These are phyloP conservation scores for Huntiella savannae DNA, from an alignment of 2,329 filamentous ascomycete genomes.

Conservation along the genomic window DNA sequence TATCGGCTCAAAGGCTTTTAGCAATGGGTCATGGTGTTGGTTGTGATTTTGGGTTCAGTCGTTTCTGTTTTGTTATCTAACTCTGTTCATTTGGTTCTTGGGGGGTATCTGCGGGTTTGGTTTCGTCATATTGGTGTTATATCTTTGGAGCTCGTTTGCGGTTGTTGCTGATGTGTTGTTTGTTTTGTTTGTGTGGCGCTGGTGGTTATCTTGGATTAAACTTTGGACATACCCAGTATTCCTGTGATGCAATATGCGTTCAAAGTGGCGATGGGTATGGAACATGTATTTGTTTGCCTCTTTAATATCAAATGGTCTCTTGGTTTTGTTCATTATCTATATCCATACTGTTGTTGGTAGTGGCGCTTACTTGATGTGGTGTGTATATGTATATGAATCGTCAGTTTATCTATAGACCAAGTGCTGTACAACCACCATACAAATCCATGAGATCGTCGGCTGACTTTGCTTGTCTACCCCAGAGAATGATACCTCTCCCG, in stretches of 20 bases:
- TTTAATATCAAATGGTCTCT: neutral
- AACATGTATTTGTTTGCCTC: neutral
- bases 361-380: neutral
- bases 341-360: neutral
- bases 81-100: neutral
- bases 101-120: no score
- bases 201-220: no score
- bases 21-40: neutral
- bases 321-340: neutral
- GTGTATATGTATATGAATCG: neutral
- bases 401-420: constrained; percentile 17
- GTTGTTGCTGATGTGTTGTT: neutral
- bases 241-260: neutral
- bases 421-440: constrained; percentile 25
- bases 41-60: neutral
- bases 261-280: neutral
- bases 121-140: neutral
- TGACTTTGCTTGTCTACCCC: constrained; percentile 28
- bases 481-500: constrained; percentile 29
- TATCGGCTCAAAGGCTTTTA: neutral
- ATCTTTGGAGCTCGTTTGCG: neutral
- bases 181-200: neutral
- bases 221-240: no score
- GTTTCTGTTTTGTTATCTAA: neutral
- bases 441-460: constrained; percentile 34